These are phyloP conservation scores for Artemisia tridentata DNA, from an alignment of 129 eudicot genomes.

Conservation along the genomic window DNA sequence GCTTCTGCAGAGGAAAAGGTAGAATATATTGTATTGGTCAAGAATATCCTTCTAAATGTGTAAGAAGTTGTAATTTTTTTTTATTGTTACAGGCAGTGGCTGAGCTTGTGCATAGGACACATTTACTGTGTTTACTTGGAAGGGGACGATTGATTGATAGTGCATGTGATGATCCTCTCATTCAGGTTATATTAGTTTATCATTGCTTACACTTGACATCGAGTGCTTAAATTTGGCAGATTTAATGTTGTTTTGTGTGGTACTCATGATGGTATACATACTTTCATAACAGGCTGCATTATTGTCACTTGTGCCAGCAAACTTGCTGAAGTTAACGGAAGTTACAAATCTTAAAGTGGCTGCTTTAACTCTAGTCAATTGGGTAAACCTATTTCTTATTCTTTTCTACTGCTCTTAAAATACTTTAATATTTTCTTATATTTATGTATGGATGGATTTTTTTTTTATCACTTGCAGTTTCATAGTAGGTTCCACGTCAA, in stretches of 20 bases:
- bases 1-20: conserved; percentile 93
- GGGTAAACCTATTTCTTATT: conserved; percentile 52
- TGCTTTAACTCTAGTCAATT: conserved; percentile 65
- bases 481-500: conserved; percentile 61
- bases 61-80: conserved; percentile 6
- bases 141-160: conserved; percentile 79
- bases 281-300: conserved; percentile 68
- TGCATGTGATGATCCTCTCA: conserved; percentile 80
- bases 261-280: not conserved
- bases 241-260: not conserved
- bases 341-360: conserved; percentile 54
- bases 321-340: conserved; percentile 57
- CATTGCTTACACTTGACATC: not conserved
- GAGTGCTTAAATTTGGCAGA: not conserved
- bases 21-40: not conserved
- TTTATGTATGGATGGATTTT: conserved; percentile 18
- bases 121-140: conserved; percentile 83
- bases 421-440: not conserved
- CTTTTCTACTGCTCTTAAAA: conserved; percentile 5
- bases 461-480: conserved; percentile 46
- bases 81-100: conserved; percentile 59
- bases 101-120: conserved; percentile 78
- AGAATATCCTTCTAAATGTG: not conserved
- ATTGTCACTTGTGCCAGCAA: conserved; percentile 69
- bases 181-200: conserved; percentile 56